Percentiles rank a stretch among this genome's conserved stretches.
Conservation (phyloP, 108 stramenopile species). For the Ochromonas danica region DNA sequence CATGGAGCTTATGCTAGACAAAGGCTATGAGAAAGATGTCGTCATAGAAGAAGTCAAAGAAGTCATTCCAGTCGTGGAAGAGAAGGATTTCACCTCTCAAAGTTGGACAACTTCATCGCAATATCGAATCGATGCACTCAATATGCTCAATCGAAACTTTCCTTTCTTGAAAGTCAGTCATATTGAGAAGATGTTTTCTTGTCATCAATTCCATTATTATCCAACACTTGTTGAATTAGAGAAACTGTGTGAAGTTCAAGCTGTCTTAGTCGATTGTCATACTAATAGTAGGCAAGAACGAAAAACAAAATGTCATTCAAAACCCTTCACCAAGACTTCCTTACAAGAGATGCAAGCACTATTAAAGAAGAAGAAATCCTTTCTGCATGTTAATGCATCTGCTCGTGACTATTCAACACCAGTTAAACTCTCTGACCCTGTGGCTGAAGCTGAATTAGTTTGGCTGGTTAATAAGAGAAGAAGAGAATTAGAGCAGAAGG, state of each 20-base stretch:
- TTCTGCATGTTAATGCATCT: background rate
- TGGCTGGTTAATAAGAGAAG: background rate
- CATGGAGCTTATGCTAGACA: background rate
- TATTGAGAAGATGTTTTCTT: background rate
- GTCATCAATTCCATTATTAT: slow-evolving; percentile 1
- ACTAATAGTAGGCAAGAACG: background rate
- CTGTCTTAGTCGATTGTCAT: background rate
- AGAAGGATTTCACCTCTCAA: background rate
- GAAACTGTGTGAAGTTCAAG: background rate
- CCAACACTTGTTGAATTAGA: background rate
- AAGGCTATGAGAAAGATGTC: background rate
- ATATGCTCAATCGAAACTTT: background rate
- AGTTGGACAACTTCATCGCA: background rate
- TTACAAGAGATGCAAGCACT: too few species aligned
- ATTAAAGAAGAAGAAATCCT: background rate
- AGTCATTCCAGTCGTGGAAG: background rate
- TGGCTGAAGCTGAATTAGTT: background rate
- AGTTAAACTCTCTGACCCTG: background rate
- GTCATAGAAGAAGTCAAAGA: background rate
- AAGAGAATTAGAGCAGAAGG: background rate
- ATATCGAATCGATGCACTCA: background rate
- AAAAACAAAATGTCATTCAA: background rate
- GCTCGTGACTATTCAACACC: background rate
- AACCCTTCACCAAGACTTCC: background rate
- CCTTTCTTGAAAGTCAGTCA: background rate